A percentile compares a stretch with the other conserved stretches of the same genome.
Evolutionary conservation across 2,329 filamentous ascomycete species (phyloP).

Genomic region (Dactylellina haptotyla): DNA sequence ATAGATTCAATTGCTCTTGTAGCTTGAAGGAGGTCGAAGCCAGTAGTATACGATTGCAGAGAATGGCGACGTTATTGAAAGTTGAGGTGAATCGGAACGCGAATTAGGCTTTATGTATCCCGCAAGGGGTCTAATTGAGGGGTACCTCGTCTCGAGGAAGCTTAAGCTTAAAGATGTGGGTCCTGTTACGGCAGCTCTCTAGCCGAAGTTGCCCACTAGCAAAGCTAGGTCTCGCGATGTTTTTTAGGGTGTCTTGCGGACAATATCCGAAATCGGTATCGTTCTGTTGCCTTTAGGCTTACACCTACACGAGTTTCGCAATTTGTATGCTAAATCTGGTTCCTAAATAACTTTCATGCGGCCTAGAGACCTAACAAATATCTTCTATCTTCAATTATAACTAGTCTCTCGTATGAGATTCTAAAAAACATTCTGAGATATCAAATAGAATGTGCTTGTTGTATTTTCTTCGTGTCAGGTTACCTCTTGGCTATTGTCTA

Average conservation of each 20-base stretch:
- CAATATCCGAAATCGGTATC: constrained; percentile 10
- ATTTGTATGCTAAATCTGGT: neutral
- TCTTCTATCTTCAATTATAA: neutral
- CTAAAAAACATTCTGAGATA: too few relatives aligned
- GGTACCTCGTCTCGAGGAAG: constrained; percentile 42
- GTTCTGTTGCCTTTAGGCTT: constrained; percentile 12
- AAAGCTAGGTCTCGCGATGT: neutral
- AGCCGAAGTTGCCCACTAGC: neutral
- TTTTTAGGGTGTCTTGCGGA: neutral
- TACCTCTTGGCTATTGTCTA: too few relatives aligned
- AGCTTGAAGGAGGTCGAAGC: neutral
- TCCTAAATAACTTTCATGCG: too few relatives aligned
- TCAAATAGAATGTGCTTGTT: too few relatives aligned
- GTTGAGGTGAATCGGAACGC: neutral
- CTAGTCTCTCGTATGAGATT: neutral
- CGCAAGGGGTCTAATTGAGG: constrained; percentile 12
- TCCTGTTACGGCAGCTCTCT: neutral
- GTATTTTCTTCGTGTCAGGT: too few relatives aligned
- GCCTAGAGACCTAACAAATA: neutral
- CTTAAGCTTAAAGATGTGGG: constrained; percentile 25
- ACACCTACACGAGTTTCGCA: neutral
- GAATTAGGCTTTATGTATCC: constrained; percentile 20
- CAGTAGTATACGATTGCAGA: too few relatives aligned
- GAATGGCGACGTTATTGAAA: too few relatives aligned
- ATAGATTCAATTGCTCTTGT: neutral